Base-by-base conservation (phyloP, 345 rosid species). In the Ceriops decandra region DNA sequence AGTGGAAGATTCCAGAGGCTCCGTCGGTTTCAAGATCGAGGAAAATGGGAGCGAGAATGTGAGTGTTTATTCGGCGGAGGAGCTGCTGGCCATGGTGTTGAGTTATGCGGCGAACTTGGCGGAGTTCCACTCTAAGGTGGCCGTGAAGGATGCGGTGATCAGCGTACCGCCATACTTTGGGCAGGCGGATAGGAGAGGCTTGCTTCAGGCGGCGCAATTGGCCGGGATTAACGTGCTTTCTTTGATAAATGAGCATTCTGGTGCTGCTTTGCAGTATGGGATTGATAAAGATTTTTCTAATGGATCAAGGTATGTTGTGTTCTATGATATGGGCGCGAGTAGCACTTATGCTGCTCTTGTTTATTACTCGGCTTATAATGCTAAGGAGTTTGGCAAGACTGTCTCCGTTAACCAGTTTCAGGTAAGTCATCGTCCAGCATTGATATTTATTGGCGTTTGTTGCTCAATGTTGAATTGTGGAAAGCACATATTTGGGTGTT, bases 231-330 rank as follows among this genome's bases (percentile, higher is more conserved):
- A 90, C 77, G 97, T 87, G 54, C 93, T 95, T 63, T 82, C 97
- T 0, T 68, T 95, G 77, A 77, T 80, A 35, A 86, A 92, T 72
- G 99, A 95, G 82, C 97, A 88, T 72, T 86, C 98, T 0, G 98
- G 98, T 54, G 99, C 97, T 0, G 99, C 99, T 16, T 88, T 95
- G 81, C 99, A 95, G 83, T 95, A 95, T 72, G 98, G 98, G 73
- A 95, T 95, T 71, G 98, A 90, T 74, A 95, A 95, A 80, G 92
- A 95, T 79, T 95, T 95, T 57, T 77, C 91, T 1, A 95, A 95
- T 64, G 93, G 72, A 35, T 88, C 99, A 7, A 84, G 97, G 68
- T 84, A 95, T 82, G 99, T 92, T 52, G 64, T 95, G 31, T 95
- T 95, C 59, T 95, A 90, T 74, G 99, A 95, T 68, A 95, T 95